Evolutionary conservation across 139 green algal genomes (phyloP), one percentile per base, ranked within the genome.

Genomic region (Asterochloris erici): DNA sequence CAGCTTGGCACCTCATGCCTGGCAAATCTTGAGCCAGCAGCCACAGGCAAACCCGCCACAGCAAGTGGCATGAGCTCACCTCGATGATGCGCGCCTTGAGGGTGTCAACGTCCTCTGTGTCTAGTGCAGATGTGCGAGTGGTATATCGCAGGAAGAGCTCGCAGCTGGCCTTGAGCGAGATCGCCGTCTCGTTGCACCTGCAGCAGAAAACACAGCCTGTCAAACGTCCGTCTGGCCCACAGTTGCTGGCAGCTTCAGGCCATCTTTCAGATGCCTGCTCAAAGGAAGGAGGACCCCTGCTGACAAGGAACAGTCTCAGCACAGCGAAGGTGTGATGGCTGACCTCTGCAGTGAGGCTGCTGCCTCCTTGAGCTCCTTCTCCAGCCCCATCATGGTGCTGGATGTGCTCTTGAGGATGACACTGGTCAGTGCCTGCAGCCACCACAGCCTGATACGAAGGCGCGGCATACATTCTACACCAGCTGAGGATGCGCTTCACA

Each of bases 111-210:
- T 95, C 90, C 74, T 95, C 90, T 11, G 85, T 69, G 71, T 98
- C 95, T 60, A 98, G 86, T 0, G 89, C 91, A 1, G 89, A 92
- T 1, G 95, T 98, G 69, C 95, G 91, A 0, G 95, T 97, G 10
- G 94, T 95, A 88, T 97, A 98, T 13, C 95, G 88, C 83, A 98
- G 84, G 86, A 99, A 99, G 23, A 99, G 90, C 84, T 99, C 94
- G 81, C 96, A 98, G 9, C 91, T 95, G 11, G 96, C 95, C 38
- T 94, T 93, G 24, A 99, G 85, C 15, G 91, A 95, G 76, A 98
- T 97, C 69, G 93, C 90, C 10, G 94, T 96, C 24, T 94, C 92
- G 87, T 98, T 95, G 84, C 93, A 94, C n/a, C 88, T 92, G 84
- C 68, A 83, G 12, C 66, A 10, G 4, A 4, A 26, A 26, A 9